Evolutionary conservation across 257 asterid genomes (phyloP), one percentile per base, ranked within the genome.

Genomic region (Knoxia roxburghii): DNA sequence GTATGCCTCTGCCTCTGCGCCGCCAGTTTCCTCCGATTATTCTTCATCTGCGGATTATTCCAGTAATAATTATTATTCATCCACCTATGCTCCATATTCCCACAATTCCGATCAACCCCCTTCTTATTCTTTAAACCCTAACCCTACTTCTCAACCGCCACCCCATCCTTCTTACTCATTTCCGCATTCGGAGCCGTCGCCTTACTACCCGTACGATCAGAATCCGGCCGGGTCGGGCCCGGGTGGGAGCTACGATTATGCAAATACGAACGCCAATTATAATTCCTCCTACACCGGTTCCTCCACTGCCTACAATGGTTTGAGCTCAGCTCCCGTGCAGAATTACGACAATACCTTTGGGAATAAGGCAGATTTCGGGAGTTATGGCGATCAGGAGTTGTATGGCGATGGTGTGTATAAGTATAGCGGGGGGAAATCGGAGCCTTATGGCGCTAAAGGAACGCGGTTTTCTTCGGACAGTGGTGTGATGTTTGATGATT

Each of bases 1-100:
- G 2, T 78, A 69, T 69, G 97, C 96, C 74, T 87, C 97, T 50
- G 97, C 97, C 23, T 87, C 97, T 53, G 97, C 97, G n/a, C 97
- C 96, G 61, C 96, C 91, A 63, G 72, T 78, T 40, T 71, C 81
- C 4, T 64, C 81, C 63, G 61, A 33, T 45, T 76, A 71, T 39
- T 26, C 75, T 18, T 57, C 85, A 30, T 33, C 85, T 52, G 82
- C 80, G 54, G 87, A 84, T 77, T 81, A 76, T 72, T 64, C 85
- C 39, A 55, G 50, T 61, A 72, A 61, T 61, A 10, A 41, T 54
- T 53, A 37, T 12, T 62, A 67, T 59, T 60, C 85, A 18, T 59
- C 81, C 26, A 45, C 68, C 30, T 78, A 76, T 57, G 76, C 84
- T 23, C 71, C 87, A n/a, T 74, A 68, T 72, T 67, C 86, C 30